Conservation (phyloP, 2,329 filamentous ascomycete genomes). For the Colletotrichum incanum region DNA sequence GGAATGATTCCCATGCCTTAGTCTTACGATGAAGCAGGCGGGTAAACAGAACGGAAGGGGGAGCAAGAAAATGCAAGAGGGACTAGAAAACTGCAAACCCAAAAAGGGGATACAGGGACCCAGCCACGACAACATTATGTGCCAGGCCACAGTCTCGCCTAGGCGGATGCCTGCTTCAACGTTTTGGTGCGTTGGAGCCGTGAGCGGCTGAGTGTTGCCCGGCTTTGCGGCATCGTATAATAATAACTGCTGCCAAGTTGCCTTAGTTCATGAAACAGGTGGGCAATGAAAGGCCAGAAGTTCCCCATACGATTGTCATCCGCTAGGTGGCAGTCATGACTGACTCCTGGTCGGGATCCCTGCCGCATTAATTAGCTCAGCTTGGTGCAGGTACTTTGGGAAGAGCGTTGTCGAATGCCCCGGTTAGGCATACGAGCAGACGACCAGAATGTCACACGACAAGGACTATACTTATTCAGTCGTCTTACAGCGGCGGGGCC, state of each 20-base stretch:
- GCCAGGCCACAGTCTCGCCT: not conserved
- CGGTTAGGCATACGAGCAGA: slow-evolving; percentile 5
- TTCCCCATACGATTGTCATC: not conserved
- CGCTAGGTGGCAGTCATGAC: not conserved
- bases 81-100: not conserved
- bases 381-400: not conserved
- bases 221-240: not conserved
- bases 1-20: not conserved
- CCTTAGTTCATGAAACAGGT: not conserved
- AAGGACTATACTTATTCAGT: not conserved
- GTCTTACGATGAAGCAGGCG: not conserved
- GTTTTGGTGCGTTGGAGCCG: not conserved
- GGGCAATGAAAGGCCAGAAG: not conserved
- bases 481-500: no score
- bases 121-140: not conserved
- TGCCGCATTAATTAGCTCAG: not conserved
- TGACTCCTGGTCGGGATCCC: not conserved
- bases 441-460: not conserved
- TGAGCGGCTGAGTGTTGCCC: not conserved
- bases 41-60: not conserved
- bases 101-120: not conserved
- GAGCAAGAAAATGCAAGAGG: no score
- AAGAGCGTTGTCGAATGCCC: not conserved
- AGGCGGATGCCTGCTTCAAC: not conserved
- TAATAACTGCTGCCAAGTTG: not conserved